Conservation (phyloP, 192 early-diverging fungal genomes). For the Backusella psychrophila region DNA sequence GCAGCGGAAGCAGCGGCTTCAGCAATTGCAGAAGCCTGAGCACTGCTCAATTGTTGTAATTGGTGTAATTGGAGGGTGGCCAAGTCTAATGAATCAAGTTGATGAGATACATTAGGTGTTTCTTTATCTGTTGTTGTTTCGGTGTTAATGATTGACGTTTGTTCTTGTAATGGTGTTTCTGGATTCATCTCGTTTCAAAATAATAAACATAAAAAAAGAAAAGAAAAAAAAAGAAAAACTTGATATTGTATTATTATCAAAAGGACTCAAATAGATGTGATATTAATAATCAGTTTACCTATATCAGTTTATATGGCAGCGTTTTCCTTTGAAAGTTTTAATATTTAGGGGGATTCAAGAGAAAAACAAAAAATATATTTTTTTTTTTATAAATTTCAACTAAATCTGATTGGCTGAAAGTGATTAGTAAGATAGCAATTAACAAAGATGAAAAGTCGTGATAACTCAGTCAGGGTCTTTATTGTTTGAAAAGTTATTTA, state of each 20-base stretch:
- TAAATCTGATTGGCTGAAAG: no score
- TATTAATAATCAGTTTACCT: not conserved
- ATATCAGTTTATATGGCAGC: not conserved
- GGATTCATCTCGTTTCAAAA: not conserved
- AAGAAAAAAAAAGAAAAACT: not conserved
- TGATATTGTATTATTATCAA: not conserved
- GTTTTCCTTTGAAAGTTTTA: no score
- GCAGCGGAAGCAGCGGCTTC: slow-evolving; percentile 19
- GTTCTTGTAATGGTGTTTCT: not conserved
- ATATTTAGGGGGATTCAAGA: no score
- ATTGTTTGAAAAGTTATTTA: no score
- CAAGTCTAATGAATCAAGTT: not conserved
- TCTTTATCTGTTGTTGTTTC: not conserved
- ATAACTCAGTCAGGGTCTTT: no score
- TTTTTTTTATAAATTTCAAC: no score
- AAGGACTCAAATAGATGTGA: not conserved
- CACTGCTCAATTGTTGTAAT: slow-evolving; percentile 15
- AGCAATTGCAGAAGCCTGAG: slow-evolving; percentile 21
- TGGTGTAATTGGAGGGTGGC: slow-evolving; percentile 4
- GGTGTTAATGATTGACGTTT: not conserved
- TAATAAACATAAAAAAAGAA: not conserved
- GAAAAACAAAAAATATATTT: no score
- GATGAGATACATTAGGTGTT: not conserved
- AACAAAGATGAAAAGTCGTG: no score
- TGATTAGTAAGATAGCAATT: no score